phyloP scores from a whole-genome alignment of 2,329 filamentous ascomycete genomes.

The Ophiostoma ulmi region DNA sequence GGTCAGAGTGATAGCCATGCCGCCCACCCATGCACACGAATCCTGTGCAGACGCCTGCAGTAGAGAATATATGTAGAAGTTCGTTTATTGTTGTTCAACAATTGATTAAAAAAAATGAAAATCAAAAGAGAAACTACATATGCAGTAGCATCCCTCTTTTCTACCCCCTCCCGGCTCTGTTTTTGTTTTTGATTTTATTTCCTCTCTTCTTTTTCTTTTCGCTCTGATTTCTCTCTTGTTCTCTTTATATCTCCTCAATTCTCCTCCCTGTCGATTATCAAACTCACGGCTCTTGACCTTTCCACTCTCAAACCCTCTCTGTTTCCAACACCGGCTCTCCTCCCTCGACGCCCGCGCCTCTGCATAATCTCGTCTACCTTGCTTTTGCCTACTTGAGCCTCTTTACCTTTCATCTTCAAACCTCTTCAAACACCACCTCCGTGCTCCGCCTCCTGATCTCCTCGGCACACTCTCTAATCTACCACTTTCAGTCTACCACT shows the following conservation, averaged over 20 bases:
- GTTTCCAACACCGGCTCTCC: constrained; percentile 3
- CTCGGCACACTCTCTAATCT: not conserved
- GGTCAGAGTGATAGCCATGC: not conserved
- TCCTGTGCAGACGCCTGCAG: constrained; percentile 7
- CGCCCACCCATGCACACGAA: constrained; percentile 22
- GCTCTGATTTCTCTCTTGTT: not conserved
- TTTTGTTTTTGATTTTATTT: not conserved
- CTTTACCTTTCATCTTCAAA: constrained; percentile 7
- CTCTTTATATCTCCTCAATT: not conserved
- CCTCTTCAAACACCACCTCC: constrained; percentile 25
- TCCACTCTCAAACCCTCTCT: constrained; percentile 27
- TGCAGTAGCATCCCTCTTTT: not conserved
- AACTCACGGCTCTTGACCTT: constrained; percentile 39
- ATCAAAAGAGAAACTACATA: not conserved
- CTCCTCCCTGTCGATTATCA: constrained; percentile 37
- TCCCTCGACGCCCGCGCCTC: not conserved
- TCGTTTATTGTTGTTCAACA: not conserved
- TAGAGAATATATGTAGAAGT: not conserved
- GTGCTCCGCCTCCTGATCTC: constrained; percentile 33
- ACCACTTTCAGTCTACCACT: not conserved
- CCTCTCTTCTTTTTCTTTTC: not conserved
- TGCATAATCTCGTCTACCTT: constrained; percentile 1
- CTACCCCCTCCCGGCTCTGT: not conserved
- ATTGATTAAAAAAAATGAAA: not conserved
- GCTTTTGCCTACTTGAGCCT: constrained; percentile 1